These are phyloP conservation scores for Coffea humblotiana DNA, from an alignment of 305 asterid species.

Conservation along the genomic window DNA sequence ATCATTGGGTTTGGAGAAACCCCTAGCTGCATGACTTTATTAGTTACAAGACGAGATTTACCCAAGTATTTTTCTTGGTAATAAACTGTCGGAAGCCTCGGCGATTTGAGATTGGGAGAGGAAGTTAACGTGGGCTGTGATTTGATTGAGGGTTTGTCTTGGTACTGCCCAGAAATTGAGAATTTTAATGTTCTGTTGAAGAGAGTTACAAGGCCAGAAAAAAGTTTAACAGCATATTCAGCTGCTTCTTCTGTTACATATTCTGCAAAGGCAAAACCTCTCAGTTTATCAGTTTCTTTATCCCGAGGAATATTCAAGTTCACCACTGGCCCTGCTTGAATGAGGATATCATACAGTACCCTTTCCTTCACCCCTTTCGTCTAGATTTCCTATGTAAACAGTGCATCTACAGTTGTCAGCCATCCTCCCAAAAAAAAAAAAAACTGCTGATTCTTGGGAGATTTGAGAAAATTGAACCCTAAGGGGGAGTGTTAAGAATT, in stretches of 20 bases:
- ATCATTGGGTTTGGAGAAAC: constrained; percentile 47
- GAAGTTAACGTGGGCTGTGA: constrained; percentile 33
- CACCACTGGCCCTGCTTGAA: constrained; percentile 88
- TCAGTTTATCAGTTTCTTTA: constrained; percentile 74
- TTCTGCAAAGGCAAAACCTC: constrained; percentile 86
- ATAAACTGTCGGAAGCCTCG: constrained; percentile 51
- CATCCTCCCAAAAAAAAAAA: too few species aligned
- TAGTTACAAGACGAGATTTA: too few species aligned
- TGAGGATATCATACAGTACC: constrained; percentile 89
- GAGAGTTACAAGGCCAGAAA: constrained; percentile 81
- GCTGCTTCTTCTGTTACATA: constrained; percentile 88
- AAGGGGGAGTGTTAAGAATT: too few species aligned
- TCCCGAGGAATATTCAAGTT: constrained; percentile 82
- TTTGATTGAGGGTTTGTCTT: constrained; percentile 59
- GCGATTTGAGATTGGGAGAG: constrained; percentile 30
- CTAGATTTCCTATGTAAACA: constrained; percentile 59
- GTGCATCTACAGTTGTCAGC: too few species aligned
- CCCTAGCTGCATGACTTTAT: constrained; percentile 13
- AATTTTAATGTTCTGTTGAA: constrained; percentile 73
- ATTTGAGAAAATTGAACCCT: too few species aligned
- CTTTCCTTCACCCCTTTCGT: constrained; percentile 76
- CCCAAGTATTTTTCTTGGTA: constrained; percentile 12
- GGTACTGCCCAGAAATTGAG: constrained; percentile 66
- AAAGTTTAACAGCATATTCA: constrained; percentile 87
- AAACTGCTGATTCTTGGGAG: too few species aligned